These are phyloP conservation scores for Xylaria palmicola DNA, from an alignment of 495 filamentous ascomycete species.

Conservation along the genomic window DNA sequence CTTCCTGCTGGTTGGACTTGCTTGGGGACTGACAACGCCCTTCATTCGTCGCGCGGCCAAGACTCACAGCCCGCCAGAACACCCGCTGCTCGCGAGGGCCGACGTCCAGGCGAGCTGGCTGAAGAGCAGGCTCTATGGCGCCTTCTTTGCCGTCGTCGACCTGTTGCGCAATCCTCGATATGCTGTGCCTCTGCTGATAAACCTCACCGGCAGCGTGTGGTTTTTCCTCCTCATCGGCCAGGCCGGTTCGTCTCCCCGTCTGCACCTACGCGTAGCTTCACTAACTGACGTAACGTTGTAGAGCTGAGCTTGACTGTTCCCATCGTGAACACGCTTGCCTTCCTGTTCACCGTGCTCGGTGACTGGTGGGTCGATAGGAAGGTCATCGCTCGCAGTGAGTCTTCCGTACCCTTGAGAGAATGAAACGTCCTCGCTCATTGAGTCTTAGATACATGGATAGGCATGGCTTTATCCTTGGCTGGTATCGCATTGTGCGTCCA, in stretches of 20 bases:
- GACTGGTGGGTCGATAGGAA: constrained; percentile 96
- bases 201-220: constrained; percentile 94
- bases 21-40: constrained; percentile 76
- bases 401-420: not conserved
- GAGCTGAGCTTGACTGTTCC: constrained; percentile 93
- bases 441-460: constrained; percentile 76
- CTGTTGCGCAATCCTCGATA: constrained; percentile 79
- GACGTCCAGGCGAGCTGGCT: constrained; percentile 49
- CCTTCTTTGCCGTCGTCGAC: constrained; percentile 73
- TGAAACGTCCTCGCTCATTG: constrained; percentile 3
- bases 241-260: constrained; percentile 61
- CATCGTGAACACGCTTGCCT: constrained; percentile 90
- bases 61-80: constrained; percentile 52
- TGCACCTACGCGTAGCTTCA: not conserved
- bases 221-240: constrained; percentile 94
- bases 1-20: constrained; percentile 87
- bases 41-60: constrained; percentile 71
- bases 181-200: constrained; percentile 79
- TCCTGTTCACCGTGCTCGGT: constrained; percentile 89
- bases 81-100: constrained; percentile 45
- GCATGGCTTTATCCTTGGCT: constrained; percentile 75
- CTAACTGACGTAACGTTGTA: constrained; percentile 30
- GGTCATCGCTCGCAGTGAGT: constrained; percentile 72
- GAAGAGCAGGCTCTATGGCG: constrained; percentile 52
- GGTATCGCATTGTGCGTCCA: constrained; percentile 89